Evolutionary conservation across 2,329 filamentous ascomycete species (phyloP), one percentile per base, ranked within the genome.

Genomic region (Scortechinia acanthostroma): DNA sequence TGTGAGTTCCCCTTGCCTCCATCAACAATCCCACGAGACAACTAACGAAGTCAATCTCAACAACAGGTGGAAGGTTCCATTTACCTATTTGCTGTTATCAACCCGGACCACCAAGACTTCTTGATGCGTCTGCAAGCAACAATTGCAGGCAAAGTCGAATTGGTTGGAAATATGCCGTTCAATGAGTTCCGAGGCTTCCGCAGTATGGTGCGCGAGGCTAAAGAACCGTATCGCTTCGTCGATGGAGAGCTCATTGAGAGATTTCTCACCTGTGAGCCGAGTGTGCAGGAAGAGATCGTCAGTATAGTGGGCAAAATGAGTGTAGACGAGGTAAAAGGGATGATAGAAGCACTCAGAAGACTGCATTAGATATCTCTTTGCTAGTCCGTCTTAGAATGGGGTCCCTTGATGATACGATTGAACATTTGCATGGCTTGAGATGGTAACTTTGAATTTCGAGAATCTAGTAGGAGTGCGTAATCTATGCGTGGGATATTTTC

Each of bases 171-270:
- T 42, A 77, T 95, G 43, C 73, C 82, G 0, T 97, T 95, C 61
- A 77, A 80, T 30, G 70, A 74, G 19, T 98, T 88, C 68, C 78
- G 93, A n/a, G 86, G 86, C 0, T 95, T 91, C 66, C 80, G 80
- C 49, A 94, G 81, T 45, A 71, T 79, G 20, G 81, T 85, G 21
- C 70, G 83, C 16, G 78, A 86, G 48, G 77, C 79, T 0, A 82
- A 86, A 1, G 88, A 85, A 30, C 91, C 93, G 0, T 87, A 80
- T 56, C 76, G 91, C 1, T 97, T 97, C 55, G 78, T 98, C 13
- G 93, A 98, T 56, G 93, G 91, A 0, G 91, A 96, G 59, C 70
- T 97, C 55, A 73, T 98, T 13, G 91, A 97, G 65, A 66, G 79
- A 44, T 96, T 96, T 58, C 62, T 97, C 52, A 83, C 90, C 50